phyloP scores from a whole-genome alignment of 345 rosid genomes.

The Eucalyptus regnans region DNA sequence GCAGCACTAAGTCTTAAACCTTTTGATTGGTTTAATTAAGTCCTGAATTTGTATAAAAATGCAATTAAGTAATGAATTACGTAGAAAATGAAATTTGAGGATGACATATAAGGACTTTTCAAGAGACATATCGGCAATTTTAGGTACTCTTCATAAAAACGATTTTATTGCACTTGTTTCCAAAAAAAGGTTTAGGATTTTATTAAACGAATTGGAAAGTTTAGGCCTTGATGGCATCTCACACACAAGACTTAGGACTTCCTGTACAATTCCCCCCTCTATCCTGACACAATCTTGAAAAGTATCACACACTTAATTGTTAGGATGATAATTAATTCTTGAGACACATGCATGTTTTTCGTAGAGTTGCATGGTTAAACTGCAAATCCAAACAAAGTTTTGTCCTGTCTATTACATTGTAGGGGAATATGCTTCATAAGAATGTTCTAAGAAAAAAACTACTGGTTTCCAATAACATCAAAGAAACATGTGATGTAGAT shows the following conservation, averaged over 20 bases:
- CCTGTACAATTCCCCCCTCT: not conserved
- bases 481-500: not conserved
- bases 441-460: not conserved
- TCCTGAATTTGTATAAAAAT: not conserved
- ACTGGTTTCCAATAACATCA: not conserved
- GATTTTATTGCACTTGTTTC: not conserved
- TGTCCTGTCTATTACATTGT: not conserved
- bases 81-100: not conserved
- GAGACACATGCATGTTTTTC: not conserved
- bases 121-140: not conserved
- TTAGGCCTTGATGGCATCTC: no score
- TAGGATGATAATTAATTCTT: not conserved
- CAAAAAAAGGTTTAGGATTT: no score
- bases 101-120: not conserved
- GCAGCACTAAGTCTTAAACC: not conserved
- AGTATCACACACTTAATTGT: not conserved
- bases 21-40: not conserved
- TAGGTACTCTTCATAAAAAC: not conserved
- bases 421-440: not conserved
- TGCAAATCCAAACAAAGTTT: not conserved
- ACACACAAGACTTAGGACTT: not conserved
- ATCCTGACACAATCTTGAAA: not conserved
- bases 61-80: not conserved
- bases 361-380: not conserved
- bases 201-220: no score